These are phyloP conservation scores for Flaveria linearis DNA, from an alignment of 129 eudicot species.

Conservation along the genomic window DNA sequence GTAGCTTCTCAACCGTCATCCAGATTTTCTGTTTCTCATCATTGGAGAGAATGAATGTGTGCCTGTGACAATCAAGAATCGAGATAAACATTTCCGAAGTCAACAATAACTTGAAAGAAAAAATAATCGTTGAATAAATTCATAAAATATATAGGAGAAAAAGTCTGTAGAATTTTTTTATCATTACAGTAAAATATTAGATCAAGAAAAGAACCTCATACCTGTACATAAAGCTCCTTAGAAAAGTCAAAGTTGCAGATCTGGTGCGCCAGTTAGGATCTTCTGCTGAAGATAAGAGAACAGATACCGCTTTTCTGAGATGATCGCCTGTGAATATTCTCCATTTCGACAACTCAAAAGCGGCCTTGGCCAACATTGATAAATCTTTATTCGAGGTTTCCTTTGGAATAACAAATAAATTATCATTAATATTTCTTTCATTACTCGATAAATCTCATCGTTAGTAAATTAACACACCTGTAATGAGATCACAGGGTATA, in stretches of 20 bases:
- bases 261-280: conserved; percentile 98
- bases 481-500: conserved; percentile 88
- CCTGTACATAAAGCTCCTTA: conserved; percentile 94
- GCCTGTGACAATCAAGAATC: conserved; percentile 47
- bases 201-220: conserved; percentile 20
- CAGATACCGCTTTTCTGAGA: conserved; percentile 68
- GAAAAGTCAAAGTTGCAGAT: conserved; percentile 89
- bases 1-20: conserved; percentile 81
- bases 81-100: background rate
- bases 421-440: conserved; percentile 1
- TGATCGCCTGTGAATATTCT: conserved; percentile 58
- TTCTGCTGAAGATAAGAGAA: conserved; percentile 65
- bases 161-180: background rate
- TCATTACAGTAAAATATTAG: background rate
- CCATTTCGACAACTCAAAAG: conserved; percentile 95
- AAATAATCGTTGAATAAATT: background rate
- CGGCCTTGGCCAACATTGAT: conserved; percentile 91
- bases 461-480: conserved; percentile 54
- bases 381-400: conserved; percentile 95
- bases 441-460: background rate
- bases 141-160: conserved; percentile 3
- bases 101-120: background rate
- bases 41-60: conserved; percentile 65
- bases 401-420: conserved; percentile 40
- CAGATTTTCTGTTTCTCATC: conserved; percentile 76